Evolutionary conservation across 2,329 filamentous ascomycete genomes (phyloP).

Genomic region (Nothophoma quercina): DNA sequence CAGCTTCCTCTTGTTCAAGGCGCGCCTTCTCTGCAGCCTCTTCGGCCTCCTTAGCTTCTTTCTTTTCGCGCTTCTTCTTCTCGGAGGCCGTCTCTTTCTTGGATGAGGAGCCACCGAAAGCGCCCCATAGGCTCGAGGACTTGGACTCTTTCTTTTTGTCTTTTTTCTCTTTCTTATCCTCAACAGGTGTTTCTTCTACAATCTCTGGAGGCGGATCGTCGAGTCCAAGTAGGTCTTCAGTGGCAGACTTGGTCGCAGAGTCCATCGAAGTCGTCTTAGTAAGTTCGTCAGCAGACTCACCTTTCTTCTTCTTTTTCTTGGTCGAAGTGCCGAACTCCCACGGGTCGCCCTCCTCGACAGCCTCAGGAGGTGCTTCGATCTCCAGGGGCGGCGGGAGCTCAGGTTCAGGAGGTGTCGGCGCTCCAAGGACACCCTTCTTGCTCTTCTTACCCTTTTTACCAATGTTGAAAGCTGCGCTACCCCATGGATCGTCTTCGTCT

Average conservation of each 20-base stretch:
- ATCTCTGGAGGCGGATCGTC: constrained; percentile 36
- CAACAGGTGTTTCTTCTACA: constrained; percentile 20
- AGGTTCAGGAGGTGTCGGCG: constrained; percentile 55
- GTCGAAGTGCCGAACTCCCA: constrained; percentile 34
- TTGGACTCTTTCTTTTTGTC: constrained; percentile 38
- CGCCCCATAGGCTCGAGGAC: constrained; percentile 31
- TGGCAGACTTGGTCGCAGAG: constrained; percentile 43
- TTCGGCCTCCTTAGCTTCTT: constrained; percentile 42
- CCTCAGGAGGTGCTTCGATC: constrained; percentile 53
- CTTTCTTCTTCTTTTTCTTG: constrained; percentile 49
- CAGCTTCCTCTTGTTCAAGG: constrained; percentile 48
- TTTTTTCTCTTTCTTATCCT: constrained; percentile 41
- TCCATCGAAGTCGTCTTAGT: constrained; percentile 40
- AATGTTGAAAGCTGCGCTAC: constrained; percentile 48
- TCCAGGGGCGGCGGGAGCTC: constrained; percentile 59
- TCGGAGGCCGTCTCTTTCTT: constrained; percentile 48
- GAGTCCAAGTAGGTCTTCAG: constrained; percentile 44
- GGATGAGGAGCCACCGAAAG: constrained; percentile 19
- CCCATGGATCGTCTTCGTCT: constrained; percentile 52
- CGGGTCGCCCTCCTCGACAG: constrained; percentile 49
- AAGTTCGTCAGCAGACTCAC: constrained; percentile 38
- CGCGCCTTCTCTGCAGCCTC: constrained; percentile 38
- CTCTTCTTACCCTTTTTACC: constrained; percentile 64
- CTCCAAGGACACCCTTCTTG: constrained; percentile 61
- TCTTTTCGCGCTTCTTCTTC: constrained; percentile 44